Percentiles rank a stretch among this genome's conserved stretches.
These are phyloP conservation scores for Falciphora oryzae DNA, from an alignment of 2,329 filamentous ascomycete species.

Conservation along the genomic window DNA sequence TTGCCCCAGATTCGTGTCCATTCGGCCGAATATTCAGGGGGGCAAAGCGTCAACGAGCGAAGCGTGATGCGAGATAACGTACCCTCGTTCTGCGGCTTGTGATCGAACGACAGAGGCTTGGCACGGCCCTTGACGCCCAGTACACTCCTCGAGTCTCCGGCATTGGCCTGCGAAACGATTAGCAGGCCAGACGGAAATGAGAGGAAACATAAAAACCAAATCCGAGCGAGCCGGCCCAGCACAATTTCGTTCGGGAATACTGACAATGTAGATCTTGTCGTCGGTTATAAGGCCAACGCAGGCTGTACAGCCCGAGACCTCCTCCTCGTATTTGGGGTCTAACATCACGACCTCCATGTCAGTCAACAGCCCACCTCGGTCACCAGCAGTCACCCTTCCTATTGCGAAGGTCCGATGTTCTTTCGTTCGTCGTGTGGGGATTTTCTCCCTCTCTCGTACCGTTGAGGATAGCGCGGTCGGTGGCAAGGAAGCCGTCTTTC, in stretches of 20 bases:
- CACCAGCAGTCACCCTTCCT: constrained; percentile 11
- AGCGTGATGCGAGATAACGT: constrained; percentile 19
- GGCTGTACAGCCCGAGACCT: constrained; percentile 96
- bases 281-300: constrained; percentile 84
- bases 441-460: constrained; percentile 51
- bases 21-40: not conserved
- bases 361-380: constrained; percentile 3
- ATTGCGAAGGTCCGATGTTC: not conserved
- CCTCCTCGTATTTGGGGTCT: constrained; percentile 97
- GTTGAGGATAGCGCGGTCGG: constrained; percentile 90
- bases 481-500: constrained; percentile 95
- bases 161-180: constrained; percentile 66
- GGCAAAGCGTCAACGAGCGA: not conserved
- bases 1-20: not conserved
- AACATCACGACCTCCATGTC: constrained; percentile 17
- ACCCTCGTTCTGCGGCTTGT: constrained; percentile 99
- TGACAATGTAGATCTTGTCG: constrained; percentile 90
- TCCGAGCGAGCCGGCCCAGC: not conserved
- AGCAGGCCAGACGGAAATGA: constrained; percentile 12
- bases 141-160: constrained; percentile 91
- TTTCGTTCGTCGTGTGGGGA: constrained; percentile 1
- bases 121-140: constrained; percentile 94
- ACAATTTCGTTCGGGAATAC: constrained; percentile 33
- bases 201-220: not conserved
- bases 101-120: constrained; percentile 97